Base-by-base conservation (phyloP, 1,284 basidiomycete genomes). In the Ustilago nuda region DNA sequence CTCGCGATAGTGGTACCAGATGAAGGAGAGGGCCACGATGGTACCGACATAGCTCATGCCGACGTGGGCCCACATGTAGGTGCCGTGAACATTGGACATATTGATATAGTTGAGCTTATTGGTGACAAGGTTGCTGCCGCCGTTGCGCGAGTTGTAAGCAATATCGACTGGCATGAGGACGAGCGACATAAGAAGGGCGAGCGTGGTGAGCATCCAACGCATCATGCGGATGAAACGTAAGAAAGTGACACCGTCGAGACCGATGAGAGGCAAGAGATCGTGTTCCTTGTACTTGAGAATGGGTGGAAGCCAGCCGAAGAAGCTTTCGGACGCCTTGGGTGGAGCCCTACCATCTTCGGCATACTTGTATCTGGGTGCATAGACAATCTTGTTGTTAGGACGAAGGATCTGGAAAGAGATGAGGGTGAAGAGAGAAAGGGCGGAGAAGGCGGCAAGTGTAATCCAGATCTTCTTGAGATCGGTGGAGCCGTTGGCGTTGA, bases 221-320 rank as follows among this genome's bases (percentile, higher is more conserved):
- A 93, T 89, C 88, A 99, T 91, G 70, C 94, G 91, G 33, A 92
- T 89, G 86, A 99, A 98, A 27, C 95, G 92, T 19, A 99, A 90
- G 86, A 94, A 99, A 13, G 93, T 90, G 56, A 94, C 92, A 0
- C 95, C 96, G 85, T 99, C 97, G 23, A 98, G 79, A 36, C 89
- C 96, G 81, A 98, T 90, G 85, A 95, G 94, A 78, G 93, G 91
- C 36, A 98, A 88, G 51, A 98, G 90, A 78, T 94, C 92, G 33
- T 92, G 90, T 86, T 99, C 96, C 80, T 92, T 92, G 35, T 92
- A 92, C 72, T 91, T 90, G 56, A 94, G 82, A 23, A 98, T 89
- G 2, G 96, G 95, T 27, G 91, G 91, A 1, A 98, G 88, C 96
- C 95, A 86, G 46, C 79, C 73, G 50, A 85, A 79, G 45, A 94